Percentiles rank a stretch among this genome's conserved stretches.
These are phyloP conservation scores for Tetratostichococcus sp. DNA, from an alignment of 139 green algal species.

Conservation along the genomic window DNA sequence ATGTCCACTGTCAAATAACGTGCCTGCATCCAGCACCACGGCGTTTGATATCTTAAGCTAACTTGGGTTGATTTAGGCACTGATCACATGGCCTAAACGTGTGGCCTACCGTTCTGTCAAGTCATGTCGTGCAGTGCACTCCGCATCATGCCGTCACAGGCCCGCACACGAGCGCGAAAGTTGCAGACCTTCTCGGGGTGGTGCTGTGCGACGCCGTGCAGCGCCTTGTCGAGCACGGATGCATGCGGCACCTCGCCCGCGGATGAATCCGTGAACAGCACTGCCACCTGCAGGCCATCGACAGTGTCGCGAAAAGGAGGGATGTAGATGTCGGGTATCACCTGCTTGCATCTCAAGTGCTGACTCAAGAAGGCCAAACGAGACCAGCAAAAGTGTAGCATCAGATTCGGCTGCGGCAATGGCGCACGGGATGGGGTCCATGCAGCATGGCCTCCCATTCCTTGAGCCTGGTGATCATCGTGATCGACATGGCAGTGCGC, in stretches of 20 bases:
- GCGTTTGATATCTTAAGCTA: not conserved
- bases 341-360: not conserved
- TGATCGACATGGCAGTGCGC: not conserved
- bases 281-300: not conserved
- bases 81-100: not conserved
- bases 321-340: not conserved
- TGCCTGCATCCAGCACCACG: not conserved
- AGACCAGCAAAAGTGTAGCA: too few species aligned
- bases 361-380: not conserved
- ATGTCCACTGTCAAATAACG: not conserved
- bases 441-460: not conserved
- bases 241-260: not conserved
- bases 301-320: not conserved
- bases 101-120: not conserved
- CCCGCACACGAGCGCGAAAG: not conserved
- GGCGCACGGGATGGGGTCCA: not conserved
- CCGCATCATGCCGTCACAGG: not conserved
- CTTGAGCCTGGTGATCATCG: not conserved
- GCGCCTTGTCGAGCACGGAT: not conserved
- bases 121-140: not conserved
- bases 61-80: too few species aligned
- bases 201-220: not conserved
- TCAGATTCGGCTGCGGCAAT: too few species aligned
- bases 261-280: not conserved
- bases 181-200: not conserved